These are phyloP conservation scores for Orbilia oligospora DNA, from an alignment of 2,329 filamentous ascomycete species.

Conservation along the genomic window DNA sequence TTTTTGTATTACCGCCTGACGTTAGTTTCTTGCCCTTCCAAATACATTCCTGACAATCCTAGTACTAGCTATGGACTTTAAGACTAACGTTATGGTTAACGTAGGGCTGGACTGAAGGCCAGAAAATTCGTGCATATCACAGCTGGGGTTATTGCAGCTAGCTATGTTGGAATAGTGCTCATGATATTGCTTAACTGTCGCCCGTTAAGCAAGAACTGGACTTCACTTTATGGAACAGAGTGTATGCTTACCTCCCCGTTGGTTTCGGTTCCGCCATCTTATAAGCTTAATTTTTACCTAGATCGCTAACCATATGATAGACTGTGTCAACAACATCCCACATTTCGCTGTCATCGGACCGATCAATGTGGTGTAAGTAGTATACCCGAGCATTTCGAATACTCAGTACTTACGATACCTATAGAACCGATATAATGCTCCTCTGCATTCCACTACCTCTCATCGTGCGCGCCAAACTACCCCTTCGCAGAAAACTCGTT, in stretches of 20 bases:
- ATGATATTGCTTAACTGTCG: conserved; percentile 60
- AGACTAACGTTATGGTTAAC: neutral
- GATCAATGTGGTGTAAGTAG: conserved; percentile 50
- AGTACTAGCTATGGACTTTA: neutral
- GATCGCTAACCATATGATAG: conserved; percentile 1
- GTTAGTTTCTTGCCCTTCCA: conserved; percentile 16
- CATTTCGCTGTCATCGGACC: conserved; percentile 56
- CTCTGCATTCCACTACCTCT: conserved; percentile 57
- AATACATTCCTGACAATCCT: neutral
- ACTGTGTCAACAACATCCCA: conserved; percentile 57
- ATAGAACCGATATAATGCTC: conserved; percentile 55
- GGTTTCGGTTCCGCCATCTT: too few species aligned
- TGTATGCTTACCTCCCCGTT: conserved; percentile 3
- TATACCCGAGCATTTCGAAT: neutral
- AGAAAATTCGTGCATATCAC: conserved; percentile 56
- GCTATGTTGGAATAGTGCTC: conserved; percentile 41
- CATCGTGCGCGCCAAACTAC: conserved; percentile 42
- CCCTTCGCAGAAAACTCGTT: conserved; percentile 42
- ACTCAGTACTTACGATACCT: neutral
- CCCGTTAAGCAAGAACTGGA: conserved; percentile 59
- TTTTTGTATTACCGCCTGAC: conserved; percentile 58
- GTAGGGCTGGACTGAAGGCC: conserved; percentile 45
- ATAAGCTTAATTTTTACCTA: neutral
- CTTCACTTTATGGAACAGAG: conserved; percentile 49
- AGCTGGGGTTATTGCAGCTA: conserved; percentile 32